Conservation (phyloP, 1,284 basidiomycete genomes). For the Ustilago bromivora region DNA sequence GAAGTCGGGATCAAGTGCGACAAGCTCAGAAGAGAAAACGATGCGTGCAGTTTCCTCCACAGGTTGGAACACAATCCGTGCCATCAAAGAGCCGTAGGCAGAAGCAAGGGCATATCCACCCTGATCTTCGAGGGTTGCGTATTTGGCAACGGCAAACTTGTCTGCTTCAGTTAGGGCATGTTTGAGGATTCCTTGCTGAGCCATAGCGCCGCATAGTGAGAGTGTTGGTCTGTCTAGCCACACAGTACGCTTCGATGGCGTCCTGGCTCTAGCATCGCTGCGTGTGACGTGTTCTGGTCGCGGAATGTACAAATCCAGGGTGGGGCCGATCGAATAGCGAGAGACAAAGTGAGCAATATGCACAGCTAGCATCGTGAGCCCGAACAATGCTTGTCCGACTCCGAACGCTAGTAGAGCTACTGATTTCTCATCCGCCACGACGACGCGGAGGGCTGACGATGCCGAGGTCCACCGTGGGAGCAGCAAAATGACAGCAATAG, state of each 20-base stretch:
- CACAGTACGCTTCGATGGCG: not conserved
- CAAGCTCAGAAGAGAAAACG: conserved; percentile 43
- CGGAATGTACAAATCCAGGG: conserved; percentile 76
- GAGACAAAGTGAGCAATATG: conserved; percentile 31
- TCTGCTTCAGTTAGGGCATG: conserved; percentile 96
- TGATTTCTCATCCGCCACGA: conserved; percentile 16
- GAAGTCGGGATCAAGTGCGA: conserved; percentile 10
- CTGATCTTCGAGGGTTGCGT: conserved; percentile 62
- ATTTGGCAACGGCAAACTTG: conserved; percentile 74
- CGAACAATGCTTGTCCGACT: conserved; percentile 59
- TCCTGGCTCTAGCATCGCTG: not conserved
- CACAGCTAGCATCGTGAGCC: conserved; percentile 39
- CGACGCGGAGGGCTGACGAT: not conserved
- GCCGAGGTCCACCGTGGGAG: conserved; percentile 16
- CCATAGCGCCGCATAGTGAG: conserved; percentile 80
- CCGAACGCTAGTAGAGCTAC: conserved; percentile 60
- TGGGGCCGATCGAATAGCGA: conserved; percentile 81
- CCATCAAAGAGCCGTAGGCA: conserved; percentile 67
- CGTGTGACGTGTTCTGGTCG: conserved; percentile 9
- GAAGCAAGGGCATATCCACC: conserved; percentile 68
- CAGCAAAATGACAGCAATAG: conserved; percentile 31
- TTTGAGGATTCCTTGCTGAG: conserved; percentile 86
- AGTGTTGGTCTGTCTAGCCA: conserved; percentile 38
- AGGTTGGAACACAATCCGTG: conserved; percentile 67
- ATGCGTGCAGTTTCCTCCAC: conserved; percentile 64